Evolutionary conservation across 139 green algal genomes (phyloP), one percentile per base, ranked within the genome.

Genomic region (Zygnema cylindricum): DNA sequence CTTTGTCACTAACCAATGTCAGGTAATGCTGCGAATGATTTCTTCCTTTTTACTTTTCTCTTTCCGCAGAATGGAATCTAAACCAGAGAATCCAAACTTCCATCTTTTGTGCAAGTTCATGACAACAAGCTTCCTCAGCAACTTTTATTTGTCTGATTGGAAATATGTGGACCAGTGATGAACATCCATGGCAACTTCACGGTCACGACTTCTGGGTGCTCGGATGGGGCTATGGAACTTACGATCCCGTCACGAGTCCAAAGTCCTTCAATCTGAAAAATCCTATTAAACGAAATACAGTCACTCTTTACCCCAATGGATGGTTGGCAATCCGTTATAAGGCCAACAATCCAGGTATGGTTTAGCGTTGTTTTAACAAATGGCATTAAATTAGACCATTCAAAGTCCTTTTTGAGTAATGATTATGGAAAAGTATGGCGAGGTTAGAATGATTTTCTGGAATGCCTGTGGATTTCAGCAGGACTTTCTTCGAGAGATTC

Each of bases 151-250:
- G 16, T 63, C 16, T 7, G 7, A 25, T 63, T 63, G 7, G 49
- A 16, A 63, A 25, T 7, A 63, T 25, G 7, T 63, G 49, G n/a
- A n/a, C n/a, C 49, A 82, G 38, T 39, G 90, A 94, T 89, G 91
- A 95, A 90, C 95, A 96, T 82, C 90, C 93, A 43, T 95, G 96
- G 81, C 95, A 96, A 89, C 33, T 96, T 73, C 95, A 96, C 81
- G 95, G 95, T 35, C 90, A 94, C 91, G 84, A 92, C 71, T 94
- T 95, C 82, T 96, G 92, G 93, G 84, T 95, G 54, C 76, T 95
- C 23, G 92, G 55, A 41, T 85, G n/a, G 1, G 92, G 92, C 0
- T 16, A 43, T 35, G 93, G 92, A 3, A 41, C 41, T 0, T 95
- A 88, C 77, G 90, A 93, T 43, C 43, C 73, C 22, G 81, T 78